Evolutionary conservation across 2,329 filamentous ascomycete species (phyloP), one percentile per base, ranked within the genome.

Genomic region (Endoconidiophora laricicola): DNA sequence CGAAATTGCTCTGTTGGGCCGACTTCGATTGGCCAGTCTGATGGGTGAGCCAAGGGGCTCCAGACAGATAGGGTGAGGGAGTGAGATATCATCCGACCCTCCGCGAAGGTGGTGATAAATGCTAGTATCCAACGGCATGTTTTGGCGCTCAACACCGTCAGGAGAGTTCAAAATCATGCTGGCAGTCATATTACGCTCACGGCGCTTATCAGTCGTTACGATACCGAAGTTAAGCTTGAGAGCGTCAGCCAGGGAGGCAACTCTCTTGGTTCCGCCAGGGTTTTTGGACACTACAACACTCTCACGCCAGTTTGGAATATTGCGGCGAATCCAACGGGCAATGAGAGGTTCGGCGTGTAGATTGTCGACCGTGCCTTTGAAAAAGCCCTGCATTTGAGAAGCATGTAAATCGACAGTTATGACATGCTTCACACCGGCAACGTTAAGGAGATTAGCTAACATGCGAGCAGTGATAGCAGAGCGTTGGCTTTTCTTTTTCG

Each of bases 331-430:
- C 91, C 91, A 98, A 58, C 86, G 83, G 49, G 90, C 87, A 60
- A 98, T 86, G 55, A 96, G 75, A 14, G 91, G 90, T 64, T 98
- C 91, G 47, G 91, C 91, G 59, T 94, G 86, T 48, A 98, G 79
- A 61, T 98, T 96, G 66, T 98, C 91, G 54, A 98, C 90, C 0
- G 91, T 91, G 58, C 90, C 94, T 61, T 85, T 85, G 74, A 98
- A 98, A 69, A 98, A 98, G 52, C 91, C 91, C 68, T 98, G 91
- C 86, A 96, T 96, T 69, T 96, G 91, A n/a, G 84, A 87, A 48
- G 85, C 85, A 68, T 98, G 91, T 26, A 98, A 75, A 62, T 98
- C 91, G 61, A 98, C 83, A 14, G 91, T 98, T 60, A 98, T 88
- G 63, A 98, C 85, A 70, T 98, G 91, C 67, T 94, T 87, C 57